Conservation (phyloP, 305 asterid genomes). For the Solanum hybrid region DNA sequence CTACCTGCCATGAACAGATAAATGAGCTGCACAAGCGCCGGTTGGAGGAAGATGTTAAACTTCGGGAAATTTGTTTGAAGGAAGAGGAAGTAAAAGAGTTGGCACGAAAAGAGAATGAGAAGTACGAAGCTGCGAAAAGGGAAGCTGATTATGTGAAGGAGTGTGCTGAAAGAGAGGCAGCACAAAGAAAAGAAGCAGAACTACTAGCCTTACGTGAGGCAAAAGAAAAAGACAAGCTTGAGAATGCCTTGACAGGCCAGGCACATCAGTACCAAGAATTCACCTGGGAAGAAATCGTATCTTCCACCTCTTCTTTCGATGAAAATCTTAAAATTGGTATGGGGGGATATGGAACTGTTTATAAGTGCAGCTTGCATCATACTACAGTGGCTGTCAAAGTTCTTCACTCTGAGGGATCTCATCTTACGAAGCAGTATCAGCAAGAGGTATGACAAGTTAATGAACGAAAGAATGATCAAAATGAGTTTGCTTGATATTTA, state of each 20-base stretch:
- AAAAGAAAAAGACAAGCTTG: conserved; percentile 65
- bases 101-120: conserved; percentile 47
- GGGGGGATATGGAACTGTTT: conserved; percentile 84
- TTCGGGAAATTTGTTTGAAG: conserved; percentile 40
- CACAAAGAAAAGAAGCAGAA: conserved; percentile 65
- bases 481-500: background rate
- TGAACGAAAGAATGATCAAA: background rate
- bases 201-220: conserved; percentile 32
- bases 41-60: conserved; percentile 52
- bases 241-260: conserved; percentile 44
- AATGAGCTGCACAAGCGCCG: conserved; percentile 54
- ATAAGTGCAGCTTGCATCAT: conserved; percentile 71
- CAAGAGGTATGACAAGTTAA: conserved; percentile 61
- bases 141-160: conserved; percentile 53
- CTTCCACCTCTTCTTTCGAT: conserved; percentile 63
- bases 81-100: conserved; percentile 72
- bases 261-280: conserved; percentile 47
- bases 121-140: conserved; percentile 45
- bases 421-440: conserved; percentile 55
- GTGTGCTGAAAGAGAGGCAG: conserved; percentile 63
- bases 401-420: conserved; percentile 57
- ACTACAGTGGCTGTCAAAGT: conserved; percentile 79
- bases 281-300: conserved; percentile 68
- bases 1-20: conserved; percentile 27
- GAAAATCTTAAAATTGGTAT: conserved; percentile 67